Evolutionary conservation across 2,329 filamentous ascomycete species (phyloP).

Genomic region (Fusarium duplospermum): DNA sequence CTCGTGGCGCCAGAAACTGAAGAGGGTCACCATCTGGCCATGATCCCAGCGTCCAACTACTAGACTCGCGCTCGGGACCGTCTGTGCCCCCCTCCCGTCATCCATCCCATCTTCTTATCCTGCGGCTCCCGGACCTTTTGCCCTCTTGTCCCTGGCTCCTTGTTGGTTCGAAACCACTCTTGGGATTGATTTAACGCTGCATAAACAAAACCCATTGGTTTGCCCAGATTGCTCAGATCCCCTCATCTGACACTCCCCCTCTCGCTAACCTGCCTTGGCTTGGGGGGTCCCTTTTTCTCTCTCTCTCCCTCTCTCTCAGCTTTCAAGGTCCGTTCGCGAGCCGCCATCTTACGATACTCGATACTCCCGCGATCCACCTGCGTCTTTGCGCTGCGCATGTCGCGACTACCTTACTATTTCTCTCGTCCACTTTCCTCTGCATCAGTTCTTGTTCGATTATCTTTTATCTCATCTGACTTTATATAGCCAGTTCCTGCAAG

Average conservation of each 20-base stretch:
- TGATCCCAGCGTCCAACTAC: constrained; percentile 20
- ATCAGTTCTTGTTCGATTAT: neutral
- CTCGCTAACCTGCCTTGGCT: constrained; percentile 1
- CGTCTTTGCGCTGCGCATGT: constrained; percentile 6
- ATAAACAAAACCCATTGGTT: constrained; percentile 19
- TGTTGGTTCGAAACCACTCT: neutral
- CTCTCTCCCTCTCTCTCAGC: constrained; percentile 8
- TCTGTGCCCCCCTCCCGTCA: neutral
- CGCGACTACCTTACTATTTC: constrained; percentile 19
- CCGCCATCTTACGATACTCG: constrained; percentile 36
- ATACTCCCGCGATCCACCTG: constrained; percentile 34
- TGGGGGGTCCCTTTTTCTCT: neutral
- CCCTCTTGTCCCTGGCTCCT: neutral
- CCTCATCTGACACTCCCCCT: neutral
- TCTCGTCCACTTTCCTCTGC: neutral
- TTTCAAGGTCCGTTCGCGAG: constrained; percentile 20
- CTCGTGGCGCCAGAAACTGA: neutral
- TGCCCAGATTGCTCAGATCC: neutral
- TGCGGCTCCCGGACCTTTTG: constrained; percentile 17
- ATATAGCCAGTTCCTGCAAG: neutral
- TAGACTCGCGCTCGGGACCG: constrained; percentile 6
- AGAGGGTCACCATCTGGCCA: constrained; percentile 1
- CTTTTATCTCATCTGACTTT: constrained; percentile 3
- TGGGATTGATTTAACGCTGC: neutral
- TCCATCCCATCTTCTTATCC: constrained; percentile 3